A percentile compares a stretch with the other conserved stretches of the same genome.
phyloP scores from a whole-genome alignment of 2,329 filamentous ascomycete genomes.

The Cercospora sp. region DNA sequence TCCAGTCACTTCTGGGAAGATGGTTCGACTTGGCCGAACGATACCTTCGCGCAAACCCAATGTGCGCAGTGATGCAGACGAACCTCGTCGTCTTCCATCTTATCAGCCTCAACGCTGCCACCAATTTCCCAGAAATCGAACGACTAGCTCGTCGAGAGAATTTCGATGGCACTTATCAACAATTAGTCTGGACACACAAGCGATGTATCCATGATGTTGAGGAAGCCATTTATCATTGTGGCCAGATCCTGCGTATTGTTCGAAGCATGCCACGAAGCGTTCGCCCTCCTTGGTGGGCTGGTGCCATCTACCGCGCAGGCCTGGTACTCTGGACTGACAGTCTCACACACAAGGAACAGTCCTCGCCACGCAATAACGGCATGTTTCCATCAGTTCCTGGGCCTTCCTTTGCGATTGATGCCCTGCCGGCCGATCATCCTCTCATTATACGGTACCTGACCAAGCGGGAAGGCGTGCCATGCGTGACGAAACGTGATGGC shows the following conservation, averaged over 20 bases:
- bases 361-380: slow-evolving; percentile 38
- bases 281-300: slow-evolving; percentile 70
- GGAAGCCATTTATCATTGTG: slow-evolving; percentile 66
- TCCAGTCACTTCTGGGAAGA: slow-evolving; percentile 62
- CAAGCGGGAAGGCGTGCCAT: slow-evolving; percentile 55
- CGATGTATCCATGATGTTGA: slow-evolving; percentile 64
- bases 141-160: slow-evolving; percentile 63
- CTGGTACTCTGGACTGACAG: slow-evolving; percentile 65
- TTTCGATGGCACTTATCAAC: slow-evolving; percentile 58
- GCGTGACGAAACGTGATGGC: slow-evolving; percentile 53
- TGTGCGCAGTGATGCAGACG: slow-evolving; percentile 61
- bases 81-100: slow-evolving; percentile 70
- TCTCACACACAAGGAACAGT: slow-evolving; percentile 52
- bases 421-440: slow-evolving; percentile 53
- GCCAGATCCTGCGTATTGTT: slow-evolving; percentile 64
- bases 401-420: slow-evolving; percentile 53
- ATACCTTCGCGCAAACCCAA: slow-evolving; percentile 57
- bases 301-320: slow-evolving; percentile 66
- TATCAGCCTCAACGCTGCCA: slow-evolving; percentile 67
- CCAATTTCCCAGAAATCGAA: slow-evolving; percentile 68
- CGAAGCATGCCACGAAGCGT: slow-evolving; percentile 60
- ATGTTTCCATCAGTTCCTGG: slow-evolving; percentile 41
- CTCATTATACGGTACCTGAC: slow-evolving; percentile 54
- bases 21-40: slow-evolving; percentile 67
- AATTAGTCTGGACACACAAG: slow-evolving; percentile 57